Evolutionary conservation across 306 rosid genomes (phyloP).

Genomic region (Cicer chorassanicum): DNA sequence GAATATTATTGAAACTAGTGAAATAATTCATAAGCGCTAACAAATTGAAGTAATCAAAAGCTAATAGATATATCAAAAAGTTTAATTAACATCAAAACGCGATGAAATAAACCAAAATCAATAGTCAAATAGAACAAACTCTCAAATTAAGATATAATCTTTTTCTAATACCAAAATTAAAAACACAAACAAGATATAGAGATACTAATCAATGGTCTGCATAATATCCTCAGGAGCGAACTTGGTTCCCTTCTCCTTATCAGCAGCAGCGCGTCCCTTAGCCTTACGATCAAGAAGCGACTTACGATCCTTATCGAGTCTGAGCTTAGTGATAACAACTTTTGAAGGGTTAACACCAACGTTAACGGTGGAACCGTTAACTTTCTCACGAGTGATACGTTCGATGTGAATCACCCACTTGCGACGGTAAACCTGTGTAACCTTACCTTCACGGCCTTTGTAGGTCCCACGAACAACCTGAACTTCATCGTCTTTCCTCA

Average conservation of each 20-base stretch:
- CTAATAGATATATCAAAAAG: background rate
- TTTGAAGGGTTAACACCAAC: conserved; percentile 84
- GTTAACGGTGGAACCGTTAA: conserved; percentile 85
- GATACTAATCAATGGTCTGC: conserved; percentile 74
- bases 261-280: conserved; percentile 85
- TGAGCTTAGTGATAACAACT: conserved; percentile 74
- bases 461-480: conserved; percentile 79
- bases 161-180: background rate
- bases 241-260: conserved; percentile 89
- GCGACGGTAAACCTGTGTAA: conserved; percentile 82
- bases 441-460: conserved; percentile 94
- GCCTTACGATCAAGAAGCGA: conserved; percentile 87
- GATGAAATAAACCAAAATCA: background rate
- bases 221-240: conserved; percentile 85
- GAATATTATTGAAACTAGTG: background rate
- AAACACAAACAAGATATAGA: background rate
- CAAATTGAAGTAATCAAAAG: background rate
- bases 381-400: conserved; percentile 89
- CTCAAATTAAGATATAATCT: background rate
- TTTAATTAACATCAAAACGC: conserved; percentile 22
- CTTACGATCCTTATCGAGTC: conserved; percentile 86
- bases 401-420: conserved; percentile 92
- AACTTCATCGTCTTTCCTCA: conserved; percentile 86
- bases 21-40: background rate
- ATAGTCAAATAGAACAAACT: conserved; percentile 29